A percentile compares a stretch with the other conserved stretches of the same genome.
Evolutionary conservation across 2,329 filamentous ascomycete species (phyloP).

Genomic region (Pseudogymnoascus sp.): DNA sequence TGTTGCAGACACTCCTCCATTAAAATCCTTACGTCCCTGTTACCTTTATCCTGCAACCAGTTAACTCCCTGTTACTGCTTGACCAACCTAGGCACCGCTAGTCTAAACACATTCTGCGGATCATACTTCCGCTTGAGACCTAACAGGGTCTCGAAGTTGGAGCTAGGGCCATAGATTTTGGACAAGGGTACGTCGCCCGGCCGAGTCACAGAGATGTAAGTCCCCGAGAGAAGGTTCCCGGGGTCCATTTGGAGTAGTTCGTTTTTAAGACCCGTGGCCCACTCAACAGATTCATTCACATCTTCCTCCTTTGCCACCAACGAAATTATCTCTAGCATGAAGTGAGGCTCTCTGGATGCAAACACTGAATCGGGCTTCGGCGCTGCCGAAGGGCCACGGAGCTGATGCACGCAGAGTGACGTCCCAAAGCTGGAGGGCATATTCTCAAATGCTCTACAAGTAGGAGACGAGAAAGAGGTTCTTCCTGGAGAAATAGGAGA

Average conservation of each 20-base stretch:
- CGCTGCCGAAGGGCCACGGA: constrained; percentile 19
- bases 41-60: too few relatives aligned
- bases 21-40: neutral
- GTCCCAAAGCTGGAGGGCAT: constrained; percentile 23
- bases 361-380: constrained; percentile 24
- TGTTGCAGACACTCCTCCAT: too few relatives aligned
- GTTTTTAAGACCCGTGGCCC: constrained; percentile 16
- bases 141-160: constrained; percentile 17
- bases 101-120: constrained; percentile 30
- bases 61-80: neutral
- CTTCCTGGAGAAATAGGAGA: too few relatives aligned
- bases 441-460: constrained; percentile 10
- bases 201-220: constrained; percentile 28
- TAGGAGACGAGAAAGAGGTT: too few relatives aligned
- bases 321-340: constrained; percentile 31
- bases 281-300: constrained; percentile 19
- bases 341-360: constrained; percentile 26
- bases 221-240: constrained; percentile 23
- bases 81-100: constrained; percentile 27
- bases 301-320: constrained; percentile 19
- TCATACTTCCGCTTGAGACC: constrained; percentile 30
- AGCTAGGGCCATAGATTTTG: constrained; percentile 25
- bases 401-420: constrained; percentile 26
- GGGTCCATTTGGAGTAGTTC: constrained; percentile 20
- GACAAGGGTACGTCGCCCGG: constrained; percentile 22